phyloP scores from a whole-genome alignment of 345 rosid genomes.

The Bruguiera parviflora region DNA sequence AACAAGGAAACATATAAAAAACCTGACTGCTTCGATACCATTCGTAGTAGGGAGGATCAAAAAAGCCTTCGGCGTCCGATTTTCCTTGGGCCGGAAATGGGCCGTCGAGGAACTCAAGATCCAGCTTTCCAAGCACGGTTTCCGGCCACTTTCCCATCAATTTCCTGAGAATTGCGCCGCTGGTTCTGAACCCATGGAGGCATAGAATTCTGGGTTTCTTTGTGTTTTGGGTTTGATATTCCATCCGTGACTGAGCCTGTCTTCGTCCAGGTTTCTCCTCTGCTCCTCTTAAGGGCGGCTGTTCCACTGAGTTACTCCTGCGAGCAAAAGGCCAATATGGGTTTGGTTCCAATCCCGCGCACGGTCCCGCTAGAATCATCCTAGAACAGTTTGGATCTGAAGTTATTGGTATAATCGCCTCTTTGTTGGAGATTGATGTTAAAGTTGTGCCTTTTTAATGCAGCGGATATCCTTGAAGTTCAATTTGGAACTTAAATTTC shows the following conservation, averaged over 20 bases:
- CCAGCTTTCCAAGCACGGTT: constrained; percentile 36
- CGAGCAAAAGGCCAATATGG: not conserved
- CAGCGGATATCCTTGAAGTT: too few relatives aligned
- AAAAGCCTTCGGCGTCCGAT: constrained; percentile 39
- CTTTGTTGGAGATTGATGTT: too few relatives aligned
- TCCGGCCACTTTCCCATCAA: constrained; percentile 40
- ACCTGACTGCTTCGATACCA: constrained; percentile 52
- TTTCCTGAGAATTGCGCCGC: constrained; percentile 42
- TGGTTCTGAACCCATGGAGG: constrained; percentile 53
- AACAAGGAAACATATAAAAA: not conserved
- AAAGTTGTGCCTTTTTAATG: too few relatives aligned
- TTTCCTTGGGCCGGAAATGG: constrained; percentile 40
- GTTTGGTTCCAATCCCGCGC: not conserved
- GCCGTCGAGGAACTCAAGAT: constrained; percentile 45
- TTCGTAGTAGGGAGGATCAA: constrained; percentile 54
- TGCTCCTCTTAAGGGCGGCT: not conserved
- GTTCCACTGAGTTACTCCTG: not conserved
- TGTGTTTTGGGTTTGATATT: constrained; percentile 10
- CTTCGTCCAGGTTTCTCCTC: not conserved
- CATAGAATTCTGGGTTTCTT: constrained; percentile 45
- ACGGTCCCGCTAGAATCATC: too few relatives aligned
- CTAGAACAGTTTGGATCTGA: too few relatives aligned
- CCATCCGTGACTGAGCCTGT: constrained; percentile 13
- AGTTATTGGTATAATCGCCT: too few relatives aligned
- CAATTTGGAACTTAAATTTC: too few relatives aligned